Percentiles rank a stretch among this genome's conserved stretches.
phyloP scores from a whole-genome alignment of 441 rosid species.

The Adansonia rubrostipa region DNA sequence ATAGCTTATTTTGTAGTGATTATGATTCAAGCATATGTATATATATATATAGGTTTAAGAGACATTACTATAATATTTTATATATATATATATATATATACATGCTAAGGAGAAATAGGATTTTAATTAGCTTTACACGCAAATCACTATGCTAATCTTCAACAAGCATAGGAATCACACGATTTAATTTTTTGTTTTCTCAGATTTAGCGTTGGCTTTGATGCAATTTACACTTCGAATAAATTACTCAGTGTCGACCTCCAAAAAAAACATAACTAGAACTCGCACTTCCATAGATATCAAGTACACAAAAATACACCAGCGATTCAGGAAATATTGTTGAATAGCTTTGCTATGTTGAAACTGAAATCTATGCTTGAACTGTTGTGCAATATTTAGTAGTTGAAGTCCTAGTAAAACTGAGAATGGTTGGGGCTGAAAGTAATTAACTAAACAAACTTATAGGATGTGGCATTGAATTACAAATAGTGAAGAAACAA shows the following conservation, averaged over 20 bases:
- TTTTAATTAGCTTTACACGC: neutral
- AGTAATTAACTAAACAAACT: neutral
- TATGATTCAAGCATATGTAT: no score
- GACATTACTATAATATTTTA: no score
- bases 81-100: no score
- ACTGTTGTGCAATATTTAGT: neutral
- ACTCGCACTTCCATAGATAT: neutral
- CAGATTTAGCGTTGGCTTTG: neutral
- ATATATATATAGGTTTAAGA: no score
- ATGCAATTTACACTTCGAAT: neutral
- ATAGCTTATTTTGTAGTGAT: no score
- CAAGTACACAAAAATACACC: slow-evolving; percentile 1
- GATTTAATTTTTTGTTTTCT: neutral
- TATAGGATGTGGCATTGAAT: neutral
- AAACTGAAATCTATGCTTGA: slow-evolving; percentile 13
- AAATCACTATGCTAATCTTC: neutral
- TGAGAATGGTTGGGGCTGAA: neutral
- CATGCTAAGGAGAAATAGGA: neutral
- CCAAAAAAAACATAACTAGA: neutral
- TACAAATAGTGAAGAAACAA: slow-evolving; percentile 25
- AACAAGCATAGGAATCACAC: neutral
- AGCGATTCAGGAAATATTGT: neutral
- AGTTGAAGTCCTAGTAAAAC: slow-evolving; percentile 1
- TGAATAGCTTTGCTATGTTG: neutral
- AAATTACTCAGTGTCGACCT: neutral